Base-by-base conservation (phyloP, 352 stramenopile genomes). In the Albugo candida region DNA sequence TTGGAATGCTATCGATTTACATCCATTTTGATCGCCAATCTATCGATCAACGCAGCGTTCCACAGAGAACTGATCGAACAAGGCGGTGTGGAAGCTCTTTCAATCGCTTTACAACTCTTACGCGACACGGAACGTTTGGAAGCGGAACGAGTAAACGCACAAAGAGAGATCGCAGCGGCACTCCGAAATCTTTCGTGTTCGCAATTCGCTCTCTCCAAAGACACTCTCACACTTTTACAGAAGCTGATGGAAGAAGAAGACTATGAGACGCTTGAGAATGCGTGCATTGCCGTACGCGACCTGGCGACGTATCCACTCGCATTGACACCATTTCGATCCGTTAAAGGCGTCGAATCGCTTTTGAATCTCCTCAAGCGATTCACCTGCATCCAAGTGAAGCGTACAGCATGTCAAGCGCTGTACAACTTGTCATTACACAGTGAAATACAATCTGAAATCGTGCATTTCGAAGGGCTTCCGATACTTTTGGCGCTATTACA, bases 101-200 rank as follows among this genome's bases (percentile, higher is more conserved):
- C 24, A 8, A 69, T 97, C 63, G 72, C 63, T 2, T 68, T 94
- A n/a, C 69, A 83, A 12, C 71, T 82, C 39, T 78, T 75, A 13
- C 70, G 52, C 2, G 76, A 96, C 49, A 45, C 97, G 21, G 84
- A 97, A 56, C n/a, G n/a, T n/a, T n/a, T n/a, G n/a, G n/a, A n/a
- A n/a, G n/a, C n/a, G n/a, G n/a, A n/a, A n/a, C n/a, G n/a, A 8
- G 24, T 10, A 3, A 31, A 31, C 24, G 97, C 92, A 17, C 69
- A 87, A 4, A 81, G 92, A 4, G 76, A 82, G 17, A 65, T 95
- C 5, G 83, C 91, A 13, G 97, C 97, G 64, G 86, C 88, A 27
- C 70, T 98, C 21, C 95, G 97, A 52, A 97, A 96, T 65, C 63
- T 94, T 44, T 71, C 67, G 11, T 92, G 95, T 54, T 75, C 96